These are phyloP conservation scores for Brettanomyces bruxellensis DNA, from an alignment of 805 yeast species.

Conservation along the genomic window DNA sequence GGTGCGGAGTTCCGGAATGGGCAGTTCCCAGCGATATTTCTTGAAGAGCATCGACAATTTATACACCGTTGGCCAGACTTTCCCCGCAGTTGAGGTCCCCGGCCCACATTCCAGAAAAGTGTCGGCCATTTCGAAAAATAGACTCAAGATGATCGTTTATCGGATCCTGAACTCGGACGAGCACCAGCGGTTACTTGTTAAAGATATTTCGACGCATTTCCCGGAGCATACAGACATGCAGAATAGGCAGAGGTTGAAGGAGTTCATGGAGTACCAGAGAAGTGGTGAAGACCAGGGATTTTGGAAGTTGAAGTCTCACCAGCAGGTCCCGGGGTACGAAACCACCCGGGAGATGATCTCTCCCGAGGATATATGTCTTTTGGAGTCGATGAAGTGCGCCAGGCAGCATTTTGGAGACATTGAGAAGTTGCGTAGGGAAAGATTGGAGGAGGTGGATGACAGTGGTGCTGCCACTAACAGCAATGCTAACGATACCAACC, in stretches of 20 bases:
- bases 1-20: constrained; percentile 72
- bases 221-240: constrained; percentile 98
- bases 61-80: constrained; percentile 84
- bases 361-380: constrained; percentile 82
- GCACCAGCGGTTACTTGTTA: constrained; percentile 67
- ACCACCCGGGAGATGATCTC: constrained; percentile 72
- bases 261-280: constrained; percentile 95
- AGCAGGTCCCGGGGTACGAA: constrained; percentile 64
- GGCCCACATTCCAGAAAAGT: constrained; percentile 97
- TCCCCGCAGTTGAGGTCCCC: constrained; percentile 92
- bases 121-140: constrained; percentile 82
- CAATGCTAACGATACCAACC: constrained; percentile 1
- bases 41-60: constrained; percentile 60
- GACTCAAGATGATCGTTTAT: constrained; percentile 89
- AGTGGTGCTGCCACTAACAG: constrained; percentile 6
- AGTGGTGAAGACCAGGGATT: constrained; percentile 90
- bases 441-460: constrained; percentile 16
- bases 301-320: constrained; percentile 79
- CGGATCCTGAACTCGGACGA: constrained; percentile 73
- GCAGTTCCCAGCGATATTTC: constrained; percentile 55
- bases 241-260: constrained; percentile 88
- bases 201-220: constrained; percentile 83
- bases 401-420: constrained; percentile 80
- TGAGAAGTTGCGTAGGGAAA: constrained; percentile 41
- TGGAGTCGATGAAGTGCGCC: constrained; percentile 93